Base-by-base conservation (phyloP, 2,329 filamentous ascomycete species). In the Aureobasidium sp. region DNA sequence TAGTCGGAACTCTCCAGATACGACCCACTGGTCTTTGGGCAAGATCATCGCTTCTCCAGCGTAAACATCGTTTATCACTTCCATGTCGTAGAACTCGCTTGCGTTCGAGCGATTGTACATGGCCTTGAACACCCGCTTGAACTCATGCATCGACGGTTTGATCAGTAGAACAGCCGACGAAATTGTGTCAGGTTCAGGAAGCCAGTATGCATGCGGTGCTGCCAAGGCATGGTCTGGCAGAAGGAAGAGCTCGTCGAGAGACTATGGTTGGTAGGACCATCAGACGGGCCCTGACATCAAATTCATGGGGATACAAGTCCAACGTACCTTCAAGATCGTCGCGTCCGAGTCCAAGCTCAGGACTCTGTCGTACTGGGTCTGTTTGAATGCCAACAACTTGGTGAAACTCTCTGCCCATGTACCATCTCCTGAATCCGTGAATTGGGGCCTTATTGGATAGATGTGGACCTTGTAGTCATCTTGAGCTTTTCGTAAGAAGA, bases 181-280 rank as follows among this genome's bases (percentile, higher is more conserved):
- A 8, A 62, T 31, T 20, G 47, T 62, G 36, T 44, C 42, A 20
- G 53, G 11, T 0, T 81, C 81, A 6, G 81, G 76, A 1, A 84
- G 75, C 87, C 87, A 89, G 71, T 90, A 89, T 14, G 87, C 87
- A 36, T 84, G 82, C 1, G 87, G 85, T 80, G 88, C 86, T 2
- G 86, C 86, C 5, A 87, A 79, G 0, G 81, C 76, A 1, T 81
- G 79, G 1, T 75, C 71, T 0, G 87, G 87, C 1, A 87, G 76
- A 45, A 87, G 79, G 73, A 90, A 90, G 0, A 90, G 78, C 62
- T 89, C 86, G 66, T 90, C 87, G 76, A 90, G 81, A n/a, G 79
- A 74, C 62, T 85, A 77, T 41, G 3, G 12, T 31, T 36, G 14
- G 37, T 56, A 34, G 11, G 29, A 57, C 39, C 36, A n/a, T 57